Evolutionary conservation across 2,329 filamentous ascomycete species (phyloP), one percentile per base, ranked within the genome.

Genomic region (Aspergillus neotritici): DNA sequence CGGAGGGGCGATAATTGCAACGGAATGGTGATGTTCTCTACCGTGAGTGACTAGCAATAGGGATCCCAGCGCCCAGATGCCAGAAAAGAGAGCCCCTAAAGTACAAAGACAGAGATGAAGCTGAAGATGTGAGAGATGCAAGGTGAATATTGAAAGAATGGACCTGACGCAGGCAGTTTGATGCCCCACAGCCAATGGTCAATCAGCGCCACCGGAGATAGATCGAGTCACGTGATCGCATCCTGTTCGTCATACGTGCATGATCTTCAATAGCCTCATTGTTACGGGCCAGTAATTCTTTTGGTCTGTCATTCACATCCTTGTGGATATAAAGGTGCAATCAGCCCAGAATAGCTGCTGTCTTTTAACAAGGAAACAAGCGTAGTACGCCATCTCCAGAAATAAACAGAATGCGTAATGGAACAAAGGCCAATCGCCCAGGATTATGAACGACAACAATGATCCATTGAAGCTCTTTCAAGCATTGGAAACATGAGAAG

Each of bases 131-230:
- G 36, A 37, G 28, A 32, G 21, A 25, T 9, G 21, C 21, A 25
- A 25, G 21, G 31, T 44, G 47, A 38, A 45, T 41, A 41, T 36
- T 25, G 21, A 9, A 25, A 25, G 21, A 25, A 25, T 25, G 21
- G 21, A 25, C 21, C 21, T 25, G 21, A 31, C 28, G 34, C 35
- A 35, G 40, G 40, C 31, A 44, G 40, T 46, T 46, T 44, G 41
- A 43, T 47, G 41, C 47, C 47, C 51, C 47, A 45, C 51, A 50
- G 47, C 51, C 51, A 53, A 53, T 53, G 39, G 37, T 21, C 34
- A 44, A 30, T 36, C 31, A 43, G 31, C 30, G 34, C 34, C 28
- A 16, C 39, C 37, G 31, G 11, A 34, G 37, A 34, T 31, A 25
- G 37, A 17, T 16, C 29, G 17, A 21, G 33, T 50, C 47, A 50